Percentiles rank a stretch among this genome's conserved stretches.
Evolutionary conservation across 352 stramenopile species (phyloP).

Genomic region (Blastocystis sp.): DNA sequence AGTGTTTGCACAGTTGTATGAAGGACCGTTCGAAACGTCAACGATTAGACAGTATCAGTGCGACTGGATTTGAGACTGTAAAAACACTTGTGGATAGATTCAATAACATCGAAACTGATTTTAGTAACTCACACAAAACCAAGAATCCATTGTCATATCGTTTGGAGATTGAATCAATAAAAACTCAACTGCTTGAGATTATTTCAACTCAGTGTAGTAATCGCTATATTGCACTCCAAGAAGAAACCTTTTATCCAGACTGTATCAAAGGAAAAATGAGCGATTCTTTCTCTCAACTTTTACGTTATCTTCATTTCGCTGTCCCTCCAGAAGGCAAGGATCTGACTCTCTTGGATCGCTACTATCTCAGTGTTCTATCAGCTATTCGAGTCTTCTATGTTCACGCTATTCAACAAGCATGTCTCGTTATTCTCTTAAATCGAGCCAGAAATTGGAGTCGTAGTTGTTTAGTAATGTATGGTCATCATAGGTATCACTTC

Average conservation of each 20-base stretch:
- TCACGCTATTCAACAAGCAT: conserved; percentile 13
- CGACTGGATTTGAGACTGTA: background rate
- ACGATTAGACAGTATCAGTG: background rate
- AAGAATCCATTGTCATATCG: background rate
- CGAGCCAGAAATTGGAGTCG: background rate
- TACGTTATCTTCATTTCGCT: background rate
- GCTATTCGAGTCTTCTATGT: conserved; percentile 12
- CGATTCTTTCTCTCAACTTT: background rate
- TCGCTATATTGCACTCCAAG: background rate
- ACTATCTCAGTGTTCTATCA: background rate
- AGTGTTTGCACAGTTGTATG: too few species aligned
- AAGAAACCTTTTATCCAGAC: background rate
- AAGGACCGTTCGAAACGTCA: background rate
- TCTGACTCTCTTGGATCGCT: background rate
- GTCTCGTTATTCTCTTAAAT: background rate
- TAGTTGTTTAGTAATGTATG: background rate
- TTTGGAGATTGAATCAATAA: background rate
- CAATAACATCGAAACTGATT: background rate
- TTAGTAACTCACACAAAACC: background rate
- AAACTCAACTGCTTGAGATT: background rate
- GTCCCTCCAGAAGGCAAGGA: background rate
- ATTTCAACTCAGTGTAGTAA: background rate
- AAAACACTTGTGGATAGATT: background rate
- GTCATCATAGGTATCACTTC: background rate
- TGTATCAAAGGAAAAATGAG: background rate